Percentiles rank a stretch among this genome's conserved stretches.
Evolutionary conservation across 1,284 basidiomycete genomes (phyloP).

Genomic region (Cerioporus squamosus): DNA sequence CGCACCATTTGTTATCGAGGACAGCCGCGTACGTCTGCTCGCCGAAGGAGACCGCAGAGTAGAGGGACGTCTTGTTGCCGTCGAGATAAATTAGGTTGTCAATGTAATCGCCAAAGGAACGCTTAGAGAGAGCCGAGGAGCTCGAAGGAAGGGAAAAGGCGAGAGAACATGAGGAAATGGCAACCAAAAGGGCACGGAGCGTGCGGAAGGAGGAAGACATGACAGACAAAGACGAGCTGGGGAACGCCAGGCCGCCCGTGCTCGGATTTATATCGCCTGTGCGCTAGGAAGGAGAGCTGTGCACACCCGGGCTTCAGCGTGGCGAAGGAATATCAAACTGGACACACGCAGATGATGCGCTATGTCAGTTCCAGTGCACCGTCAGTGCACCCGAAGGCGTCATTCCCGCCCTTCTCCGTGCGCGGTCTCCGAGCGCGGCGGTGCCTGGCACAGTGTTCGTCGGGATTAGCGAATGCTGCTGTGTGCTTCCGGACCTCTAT

Average conservation of each 20-base stretch:
- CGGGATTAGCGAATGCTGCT: too few relatives aligned
- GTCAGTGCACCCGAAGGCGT: too few relatives aligned
- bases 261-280: conserved; percentile 9
- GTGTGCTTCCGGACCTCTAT: too few relatives aligned
- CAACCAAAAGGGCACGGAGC: conserved; percentile 21
- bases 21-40: conserved; percentile 13
- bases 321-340: too few relatives aligned
- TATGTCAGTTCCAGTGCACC: too few relatives aligned
- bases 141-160: conserved; percentile 12
- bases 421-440: too few relatives aligned
- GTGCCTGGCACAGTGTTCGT: too few relatives aligned
- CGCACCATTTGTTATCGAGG: conserved; percentile 22
- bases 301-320: neutral
- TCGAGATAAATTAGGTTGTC: conserved; percentile 20
- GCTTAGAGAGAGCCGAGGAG: neutral
- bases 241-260: neutral
- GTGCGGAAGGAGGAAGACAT: conserved; percentile 23
- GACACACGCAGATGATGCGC: too few relatives aligned
- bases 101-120: conserved; percentile 12
- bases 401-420: too few relatives aligned
- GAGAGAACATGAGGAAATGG: conserved; percentile 11
- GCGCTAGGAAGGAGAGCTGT: conserved; percentile 9
- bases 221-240: conserved; percentile 18
- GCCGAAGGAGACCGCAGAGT: conserved; percentile 8
- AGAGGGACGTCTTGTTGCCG: conserved; percentile 15